Base-by-base conservation (phyloP, 768 basidiomycete genomes). In the Auriculariales sp. region DNA sequence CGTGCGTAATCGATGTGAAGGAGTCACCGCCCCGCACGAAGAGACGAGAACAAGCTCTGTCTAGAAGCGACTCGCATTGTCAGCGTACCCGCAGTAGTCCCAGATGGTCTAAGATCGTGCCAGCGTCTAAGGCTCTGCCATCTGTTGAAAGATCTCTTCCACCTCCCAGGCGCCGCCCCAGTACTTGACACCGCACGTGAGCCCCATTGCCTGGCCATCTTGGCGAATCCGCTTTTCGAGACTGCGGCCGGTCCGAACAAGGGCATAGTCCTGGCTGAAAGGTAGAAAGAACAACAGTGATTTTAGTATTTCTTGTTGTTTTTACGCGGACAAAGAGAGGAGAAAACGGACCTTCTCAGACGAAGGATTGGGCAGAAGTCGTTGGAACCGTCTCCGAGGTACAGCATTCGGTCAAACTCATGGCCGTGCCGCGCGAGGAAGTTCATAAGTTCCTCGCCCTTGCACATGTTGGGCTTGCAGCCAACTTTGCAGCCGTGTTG, bases 111-210 rank as follows among this genome's bases (percentile, higher is more conserved):
- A n/a, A n/a, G n/a, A n/a, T n/a, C n/a, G n/a, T n/a, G n/a, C n/a
- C n/a, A n/a, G n/a, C n/a, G n/a, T n/a, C n/a, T n/a, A n/a, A n/a
- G n/a, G n/a, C n/a, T n/a, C n/a, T n/a, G n/a, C n/a, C n/a, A n/a
- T n/a, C n/a, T n/a, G n/a, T n/a, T n/a, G 39, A 15, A 90, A 85
- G 36, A 77, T 72, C 64, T 94, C 89, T 63, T 98, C 94, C 42
- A 92, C 81, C 62, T 97, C 90, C 94, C 94, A 98, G 36, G 92
- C 93, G 31, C 89, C 91, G 5, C 77, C 77, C 94, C 94, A 98
- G 61, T 87, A 83, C 56, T 77, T 70, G 52, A 92, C 75, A 49
- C 79, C 62, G 57, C 82, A 82, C 51, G 77, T 74, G 52, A 95
- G 72, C 10, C 86, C 86, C 10, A 66, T 65, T 31, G 62, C 63